Evolutionary conservation across 768 basidiomycete species (phyloP).

Genomic region (Leccinellum luteum): DNA sequence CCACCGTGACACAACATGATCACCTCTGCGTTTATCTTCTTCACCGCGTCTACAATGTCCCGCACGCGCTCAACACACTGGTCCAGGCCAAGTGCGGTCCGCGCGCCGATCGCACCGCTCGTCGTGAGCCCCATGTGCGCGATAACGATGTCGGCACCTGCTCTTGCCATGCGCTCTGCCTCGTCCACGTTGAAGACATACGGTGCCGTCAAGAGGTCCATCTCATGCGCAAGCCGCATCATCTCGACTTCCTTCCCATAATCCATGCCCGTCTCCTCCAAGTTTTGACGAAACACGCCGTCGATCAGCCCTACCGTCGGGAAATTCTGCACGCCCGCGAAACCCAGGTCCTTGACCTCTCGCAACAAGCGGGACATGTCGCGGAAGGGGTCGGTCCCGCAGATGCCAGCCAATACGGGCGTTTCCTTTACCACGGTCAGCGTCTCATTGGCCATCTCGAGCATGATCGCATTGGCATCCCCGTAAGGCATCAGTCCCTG

Average conservation of each 20-base stretch:
- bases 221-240: slow-evolving; percentile 23
- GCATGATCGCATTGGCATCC: too few relatives aligned
- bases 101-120: slow-evolving; percentile 25
- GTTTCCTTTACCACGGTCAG: too few relatives aligned
- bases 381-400: too few relatives aligned
- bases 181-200: slow-evolving; percentile 29
- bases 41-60: slow-evolving; percentile 18
- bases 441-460: too few relatives aligned
- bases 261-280: slow-evolving; percentile 31
- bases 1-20: slow-evolving; percentile 26
- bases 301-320: slow-evolving; percentile 30
- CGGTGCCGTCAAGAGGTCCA: slow-evolving; percentile 26
- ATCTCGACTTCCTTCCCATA: slow-evolving; percentile 32
- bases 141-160: slow-evolving; percentile 26
- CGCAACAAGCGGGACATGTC: too few relatives aligned
- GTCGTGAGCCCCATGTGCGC: slow-evolving; percentile 32
- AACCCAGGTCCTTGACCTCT: too few relatives aligned
- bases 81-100: slow-evolving; percentile 21
- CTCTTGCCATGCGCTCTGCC: slow-evolving; percentile 23
- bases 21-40: slow-evolving; percentile 15
- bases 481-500: too few relatives aligned
- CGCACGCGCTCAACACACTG: slow-evolving; percentile 21
- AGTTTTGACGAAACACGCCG: slow-evolving; percentile 27
- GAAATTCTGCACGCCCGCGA: too few relatives aligned
- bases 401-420: too few relatives aligned